Evolutionary conservation across 1,284 basidiomycete species (phyloP).

Genomic region (Phellinidium pouzarii): DNA sequence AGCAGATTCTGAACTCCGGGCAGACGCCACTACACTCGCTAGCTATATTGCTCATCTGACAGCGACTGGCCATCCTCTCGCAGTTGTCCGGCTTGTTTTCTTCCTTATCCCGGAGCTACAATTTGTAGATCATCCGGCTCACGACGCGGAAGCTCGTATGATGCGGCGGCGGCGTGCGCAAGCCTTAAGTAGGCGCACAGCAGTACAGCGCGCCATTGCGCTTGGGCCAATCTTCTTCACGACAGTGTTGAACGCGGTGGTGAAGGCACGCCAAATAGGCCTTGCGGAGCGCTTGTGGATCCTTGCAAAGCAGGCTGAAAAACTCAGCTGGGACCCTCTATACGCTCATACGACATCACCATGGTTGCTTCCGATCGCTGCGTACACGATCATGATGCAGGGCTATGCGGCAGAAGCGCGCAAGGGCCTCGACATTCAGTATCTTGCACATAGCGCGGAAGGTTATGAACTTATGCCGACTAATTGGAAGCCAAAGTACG

Average conservation of each 20-base stretch:
- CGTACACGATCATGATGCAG: conserved; percentile 67
- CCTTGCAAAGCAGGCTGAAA: conserved; percentile 49
- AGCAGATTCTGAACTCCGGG: conserved; percentile 16
- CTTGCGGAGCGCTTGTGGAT: conserved; percentile 60
- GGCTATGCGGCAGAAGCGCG: conserved; percentile 48
- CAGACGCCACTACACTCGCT: conserved; percentile 41
- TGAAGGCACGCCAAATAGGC: conserved; percentile 47
- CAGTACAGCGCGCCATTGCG: conserved; percentile 31
- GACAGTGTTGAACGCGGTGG: conserved; percentile 51
- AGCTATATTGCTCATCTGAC: conserved; percentile 47
- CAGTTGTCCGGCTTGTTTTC: conserved; percentile 41
- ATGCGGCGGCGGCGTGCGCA: conserved; percentile 9
- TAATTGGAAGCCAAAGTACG: conserved; percentile 21
- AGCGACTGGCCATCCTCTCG: conserved; percentile 40
- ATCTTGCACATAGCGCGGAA: conserved; percentile 2
- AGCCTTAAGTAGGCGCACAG: background rate
- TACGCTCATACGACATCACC: conserved; percentile 30
- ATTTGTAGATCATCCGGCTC: conserved; percentile 33
- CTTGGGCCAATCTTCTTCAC: conserved; percentile 57
- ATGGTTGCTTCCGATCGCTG: conserved; percentile 58
- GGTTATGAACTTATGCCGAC: background rate
- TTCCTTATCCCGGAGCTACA: conserved; percentile 48
- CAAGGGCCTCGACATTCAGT: conserved; percentile 21
- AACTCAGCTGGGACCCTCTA: conserved; percentile 38
- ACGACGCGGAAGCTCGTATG: conserved; percentile 21